Evolutionary conservation across 2,329 filamentous ascomycete genomes (phyloP), one percentile per base, ranked within the genome.

Genomic region (Pseudonectria buxi): DNA sequence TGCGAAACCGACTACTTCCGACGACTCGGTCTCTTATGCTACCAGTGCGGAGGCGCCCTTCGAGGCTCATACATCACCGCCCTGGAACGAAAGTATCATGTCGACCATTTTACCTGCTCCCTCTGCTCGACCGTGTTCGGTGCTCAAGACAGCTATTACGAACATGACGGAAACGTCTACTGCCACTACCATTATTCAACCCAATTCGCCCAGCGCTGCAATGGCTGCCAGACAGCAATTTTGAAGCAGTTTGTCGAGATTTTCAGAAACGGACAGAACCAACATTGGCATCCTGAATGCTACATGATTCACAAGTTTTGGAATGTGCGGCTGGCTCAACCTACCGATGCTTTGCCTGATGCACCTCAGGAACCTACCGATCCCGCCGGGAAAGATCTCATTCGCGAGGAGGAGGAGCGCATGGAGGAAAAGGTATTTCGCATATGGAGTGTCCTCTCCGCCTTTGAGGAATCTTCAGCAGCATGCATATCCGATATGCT

Each of bases 221-320:
- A 94, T 59, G 92, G 92, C 46, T 98, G 92, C 55, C 88, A 95
- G 55, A 95, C 90, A 3, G 87, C 92, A 34, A 98, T 98, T 45
- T 71, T 98, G 28, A 98, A 98, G 67, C 92, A 98, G 60, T 98
- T 98, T 59, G 92, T 98, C 42, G 92, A 98, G 62, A 96, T 98
- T 43, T 98, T 89, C 64, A 83, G 92, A 50, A 96, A 96, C 61
- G 90, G 90, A 2, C 86, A 95, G 58, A 95, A 96, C 57, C 92
- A 98, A 56, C 92, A 98, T 59, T 98, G 92, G 92, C 92, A 98
- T 58, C 92, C 92, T 2, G 92, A 98, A 63, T 98, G 92, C 63
- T 98, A 98, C 64, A 98, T 98, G 92, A 98, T 98, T 44, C 92
- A 98, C 67, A 98, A 98, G 56, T 98, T 96, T 63, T 98, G 92